Evolutionary conservation across 2,329 filamentous ascomycete genomes (phyloP).

Genomic region (Allantophomopsis lycopodina): DNA sequence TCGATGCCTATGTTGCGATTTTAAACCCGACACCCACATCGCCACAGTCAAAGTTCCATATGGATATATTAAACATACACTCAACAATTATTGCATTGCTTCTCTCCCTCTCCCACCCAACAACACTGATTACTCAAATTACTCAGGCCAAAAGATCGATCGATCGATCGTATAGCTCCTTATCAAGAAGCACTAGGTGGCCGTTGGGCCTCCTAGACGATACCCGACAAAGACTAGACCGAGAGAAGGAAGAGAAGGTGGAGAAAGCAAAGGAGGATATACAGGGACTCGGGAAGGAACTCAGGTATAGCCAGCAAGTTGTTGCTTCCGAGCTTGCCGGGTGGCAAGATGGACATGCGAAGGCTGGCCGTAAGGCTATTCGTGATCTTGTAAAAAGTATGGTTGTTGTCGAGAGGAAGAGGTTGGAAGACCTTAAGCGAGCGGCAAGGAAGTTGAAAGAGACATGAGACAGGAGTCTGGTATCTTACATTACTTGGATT

Average conservation of each 20-base stretch:
- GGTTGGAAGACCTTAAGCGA: slow-evolving; percentile 67
- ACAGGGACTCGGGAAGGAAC: slow-evolving; percentile 61
- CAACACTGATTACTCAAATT: slow-evolving; percentile 66
- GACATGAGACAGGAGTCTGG: neutral
- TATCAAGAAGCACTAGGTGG: slow-evolving; percentile 66
- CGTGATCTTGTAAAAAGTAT: slow-evolving; percentile 64
- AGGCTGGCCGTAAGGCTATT: slow-evolving; percentile 61
- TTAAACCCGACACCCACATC: slow-evolving; percentile 56
- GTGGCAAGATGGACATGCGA: slow-evolving; percentile 83
- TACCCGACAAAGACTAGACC: slow-evolving; percentile 65
- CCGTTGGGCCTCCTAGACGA: slow-evolving; percentile 76
- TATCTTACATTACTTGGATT: too few relatives aligned
- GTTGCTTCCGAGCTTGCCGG: slow-evolving; percentile 84
- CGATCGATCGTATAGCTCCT: slow-evolving; percentile 62
- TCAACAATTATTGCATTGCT: slow-evolving; percentile 75
- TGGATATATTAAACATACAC: slow-evolving; percentile 66
- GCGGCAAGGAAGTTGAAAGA: slow-evolving; percentile 42
- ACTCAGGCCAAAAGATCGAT: slow-evolving; percentile 60
- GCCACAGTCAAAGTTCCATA: slow-evolving; percentile 61
- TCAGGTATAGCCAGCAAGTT: slow-evolving; percentile 85
- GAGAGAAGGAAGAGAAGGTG: slow-evolving; percentile 74
- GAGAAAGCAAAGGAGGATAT: slow-evolving; percentile 57
- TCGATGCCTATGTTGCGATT: slow-evolving; percentile 57
- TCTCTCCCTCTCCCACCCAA: slow-evolving; percentile 63
- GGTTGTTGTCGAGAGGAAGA: slow-evolving; percentile 66